Conservation (phyloP, 2,329 filamentous ascomycete genomes). For the Arthrobotrys iridis region DNA sequence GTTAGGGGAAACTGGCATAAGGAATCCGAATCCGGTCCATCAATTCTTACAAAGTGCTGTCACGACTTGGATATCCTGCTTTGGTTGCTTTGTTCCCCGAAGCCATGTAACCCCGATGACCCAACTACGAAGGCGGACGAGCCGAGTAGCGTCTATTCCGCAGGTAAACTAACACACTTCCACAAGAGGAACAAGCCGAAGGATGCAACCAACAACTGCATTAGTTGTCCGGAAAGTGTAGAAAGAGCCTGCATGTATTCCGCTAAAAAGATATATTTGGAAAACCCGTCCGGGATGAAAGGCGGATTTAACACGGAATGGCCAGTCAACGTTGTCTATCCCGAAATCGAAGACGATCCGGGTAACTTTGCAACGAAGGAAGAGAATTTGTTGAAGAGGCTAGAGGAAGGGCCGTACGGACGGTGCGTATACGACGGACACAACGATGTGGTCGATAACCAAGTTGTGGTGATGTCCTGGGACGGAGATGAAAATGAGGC, state of each 20-base stretch:
- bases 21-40: constrained; percentile 78
- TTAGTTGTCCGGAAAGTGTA: constrained; percentile 72
- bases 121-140: constrained; percentile 70
- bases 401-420: constrained; percentile 72
- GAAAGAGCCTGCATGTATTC: constrained; percentile 84
- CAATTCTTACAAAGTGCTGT: constrained; percentile 91
- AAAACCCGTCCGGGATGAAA: constrained; percentile 70
- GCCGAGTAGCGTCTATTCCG: constrained; percentile 78
- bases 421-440: constrained; percentile 94
- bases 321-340: constrained; percentile 89
- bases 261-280: constrained; percentile 82
- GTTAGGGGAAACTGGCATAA: constrained; percentile 94
- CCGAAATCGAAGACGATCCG: constrained; percentile 81
- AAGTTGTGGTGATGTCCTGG: constrained; percentile 88
- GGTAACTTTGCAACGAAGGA: constrained; percentile 66
- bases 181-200: constrained; percentile 77
- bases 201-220: constrained; percentile 80
- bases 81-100: constrained; percentile 85
- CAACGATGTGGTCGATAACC: constrained; percentile 94
- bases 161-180: constrained; percentile 81
- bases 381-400: constrained; percentile 57
- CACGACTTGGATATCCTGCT: constrained; percentile 94
- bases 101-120: constrained; percentile 60
- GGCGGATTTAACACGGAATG: constrained; percentile 73
- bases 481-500: constrained; percentile 67